Base-by-base conservation (phyloP, 352 stramenopile genomes). In the Pilasporangium apinafurcum region DNA sequence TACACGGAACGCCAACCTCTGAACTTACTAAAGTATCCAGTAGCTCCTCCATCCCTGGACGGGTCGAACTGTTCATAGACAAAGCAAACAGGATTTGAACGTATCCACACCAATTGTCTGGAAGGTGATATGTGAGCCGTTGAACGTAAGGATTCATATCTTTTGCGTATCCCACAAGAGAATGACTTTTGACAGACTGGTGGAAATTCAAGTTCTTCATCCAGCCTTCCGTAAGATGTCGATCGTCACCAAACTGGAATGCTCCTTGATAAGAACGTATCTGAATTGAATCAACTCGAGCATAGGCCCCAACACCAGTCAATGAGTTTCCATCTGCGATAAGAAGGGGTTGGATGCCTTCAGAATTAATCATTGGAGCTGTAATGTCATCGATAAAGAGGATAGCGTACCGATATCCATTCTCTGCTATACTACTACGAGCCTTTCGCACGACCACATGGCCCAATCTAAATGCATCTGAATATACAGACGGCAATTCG, bases 301-400 rank as follows among this genome's bases (percentile, higher is more conserved):
- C 51, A 25, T 49, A 53, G 21, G 51, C 52, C 7, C 45, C 52
- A 1, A 51, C n/a, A 10, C 45, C 39, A 18, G 34, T 44, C 5
- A 60, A 35, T 9, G 22, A n/a, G 27, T 36, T 31, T 5, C 38
- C 40, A 13, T 56, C 32, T 6, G 30, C 46, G 3, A 41, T 22
- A 24, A 56, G 27, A 24, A 22, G 7, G 24, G 25, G 7, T 16
- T 8, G 10, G 3, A 16, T n/a, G n/a, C 14, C 25, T 21, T 10
- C 16, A 5, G 5, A 7, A 35, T 6, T 18, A 21, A 8, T 34
- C 20, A 24, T 2, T 13, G 12, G 7, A 26, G 37, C 31, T 4
- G 38, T 56, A 10, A 28, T 8, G 16, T 60, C 44, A 3, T 53
- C 32, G 18, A 51, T 21, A 7, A 60, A 60, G 6, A 60, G 18